Base-by-base conservation (phyloP, 805 yeast genomes). In the Hanseniaspora guilliermondii region DNA sequence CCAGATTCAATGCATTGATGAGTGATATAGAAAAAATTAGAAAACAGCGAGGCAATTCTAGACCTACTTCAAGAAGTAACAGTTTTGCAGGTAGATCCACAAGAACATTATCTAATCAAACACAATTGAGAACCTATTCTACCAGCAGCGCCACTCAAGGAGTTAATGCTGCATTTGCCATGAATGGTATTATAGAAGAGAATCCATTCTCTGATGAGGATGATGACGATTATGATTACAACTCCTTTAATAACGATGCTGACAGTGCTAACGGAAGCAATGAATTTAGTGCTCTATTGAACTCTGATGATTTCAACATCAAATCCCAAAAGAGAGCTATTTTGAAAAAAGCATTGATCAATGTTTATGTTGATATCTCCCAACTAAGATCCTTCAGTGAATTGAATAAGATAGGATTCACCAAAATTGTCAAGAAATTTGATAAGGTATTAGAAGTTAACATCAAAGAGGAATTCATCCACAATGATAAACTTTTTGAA, bases 341-440 rank as follows among this genome's bases (percentile, higher is more conserved):
- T n/a, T 71, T 85, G 60, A 84, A 82, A 67, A 81, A 80, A 61
- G 72, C 85, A 42, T 70, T 83, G 12, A 73, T 77, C 27, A 74
- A 80, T 32, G 66, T 82, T 45, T 89, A 79, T 68, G 87, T 87
- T 21, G 75, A 80, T 27, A 70, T 89, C 37, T 82, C 87, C 19
- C 96, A 91, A 67, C 74, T 91, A 59, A 82, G 85, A 63, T 84
- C 96, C 1, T 91, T 73, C 66, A 76, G 85, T 53, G 95, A 88
- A 63, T 73, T 91, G 59, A 91, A 91, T 70, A 77, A 77, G 60
- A 82, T 89, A 41, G 97, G 96, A 0, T 85, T 91, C 66, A 74
- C 82, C 52, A 91, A 91, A 67, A 88, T 89, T 42, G 73, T 87
- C 55, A 91, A 91, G 65, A 91, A 91, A 69, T 89, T 86, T 64